Percentiles rank a stretch among this genome's conserved stretches.
Evolutionary conservation across 495 filamentous ascomycete genomes (phyloP).

Genomic region (Astrocystis sublimbata): DNA sequence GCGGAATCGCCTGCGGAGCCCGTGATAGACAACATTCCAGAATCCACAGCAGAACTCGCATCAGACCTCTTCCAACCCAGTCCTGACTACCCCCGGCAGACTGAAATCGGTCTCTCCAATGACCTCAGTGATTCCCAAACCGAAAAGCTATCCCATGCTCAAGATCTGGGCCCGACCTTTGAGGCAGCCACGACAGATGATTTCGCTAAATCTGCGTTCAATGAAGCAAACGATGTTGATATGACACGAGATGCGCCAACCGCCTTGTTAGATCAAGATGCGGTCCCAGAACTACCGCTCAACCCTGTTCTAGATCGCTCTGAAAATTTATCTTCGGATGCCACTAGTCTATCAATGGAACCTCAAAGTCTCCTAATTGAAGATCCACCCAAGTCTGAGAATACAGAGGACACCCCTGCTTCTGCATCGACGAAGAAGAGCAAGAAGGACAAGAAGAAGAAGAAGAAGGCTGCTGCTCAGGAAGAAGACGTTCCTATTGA

Average conservation of each 20-base stretch:
- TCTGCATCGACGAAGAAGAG: constrained; percentile 27
- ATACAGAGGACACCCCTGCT: background rate
- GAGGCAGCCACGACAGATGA: background rate
- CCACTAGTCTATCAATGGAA: background rate
- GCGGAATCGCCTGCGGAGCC: background rate
- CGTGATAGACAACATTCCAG: too few species aligned
- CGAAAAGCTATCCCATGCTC: background rate
- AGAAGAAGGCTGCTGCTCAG: background rate
- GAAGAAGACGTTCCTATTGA: background rate
- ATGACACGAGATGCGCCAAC: constrained; percentile 10
- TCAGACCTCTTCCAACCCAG: background rate
- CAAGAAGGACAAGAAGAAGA: constrained; percentile 34
- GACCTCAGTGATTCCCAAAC: background rate
- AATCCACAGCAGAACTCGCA: background rate
- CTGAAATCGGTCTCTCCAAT: background rate
- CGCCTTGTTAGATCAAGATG: background rate
- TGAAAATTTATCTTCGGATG: background rate
- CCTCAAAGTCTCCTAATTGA: background rate
- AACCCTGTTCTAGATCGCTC: background rate
- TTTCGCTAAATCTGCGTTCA: background rate
- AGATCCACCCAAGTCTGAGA: background rate
- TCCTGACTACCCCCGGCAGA: background rate
- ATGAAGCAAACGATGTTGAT: constrained; percentile 12
- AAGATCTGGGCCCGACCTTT: background rate
- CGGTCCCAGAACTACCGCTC: constrained; percentile 6